Base-by-base conservation (phyloP, 1,284 basidiomycete species). In the Rhodotorula sp. region DNA sequence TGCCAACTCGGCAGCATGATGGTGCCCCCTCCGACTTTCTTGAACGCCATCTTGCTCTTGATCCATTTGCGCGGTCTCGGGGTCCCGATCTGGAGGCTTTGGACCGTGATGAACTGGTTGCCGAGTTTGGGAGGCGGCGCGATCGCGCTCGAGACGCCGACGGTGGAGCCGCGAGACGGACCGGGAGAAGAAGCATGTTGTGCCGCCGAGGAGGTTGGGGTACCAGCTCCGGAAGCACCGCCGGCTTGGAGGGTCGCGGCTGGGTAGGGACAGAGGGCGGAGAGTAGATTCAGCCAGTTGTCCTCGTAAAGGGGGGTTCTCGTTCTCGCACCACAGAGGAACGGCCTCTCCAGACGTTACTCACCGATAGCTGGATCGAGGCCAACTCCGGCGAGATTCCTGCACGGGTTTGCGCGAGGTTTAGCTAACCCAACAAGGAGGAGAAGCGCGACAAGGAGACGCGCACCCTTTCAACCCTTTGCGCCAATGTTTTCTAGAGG, bases 381-480 rank as follows among this genome's bases (percentile, higher is more conserved):
- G 12, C 66, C 66, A 7, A 67, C 62, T 14, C 66, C 66, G 16
- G 61, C 66, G 26, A 67, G 60, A 55, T 67, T 67, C 28, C 66
- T 60, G 60, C 14, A 15, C 18, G 31, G 10, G 38, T 43, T 43
- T 12, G 38, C 38, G 38, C 38, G 38, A 43, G 38, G 38, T 43
- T 43, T 43, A 43, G 38, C 38, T 43, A 43, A 10, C 38, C 38
- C 38, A 10, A 16, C 23, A 21, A 28, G 26, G 26, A 19, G 48
- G 7, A 8, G 26, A 12, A 18, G 43, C n/a, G 58, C 45, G 45
- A 48, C 4, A 21, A 26, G 15, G n/a, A 2, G 8, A 3, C 0
- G 52, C 72, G 47, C 10, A 74, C 70, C 73, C 73, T 26, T 72
- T 75, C 12, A 75, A 45, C 5, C 73, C 73, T 56, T 70, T 72